Base-by-base conservation (phyloP, 805 yeast species). In the Brettanomyces naardenensis region DNA sequence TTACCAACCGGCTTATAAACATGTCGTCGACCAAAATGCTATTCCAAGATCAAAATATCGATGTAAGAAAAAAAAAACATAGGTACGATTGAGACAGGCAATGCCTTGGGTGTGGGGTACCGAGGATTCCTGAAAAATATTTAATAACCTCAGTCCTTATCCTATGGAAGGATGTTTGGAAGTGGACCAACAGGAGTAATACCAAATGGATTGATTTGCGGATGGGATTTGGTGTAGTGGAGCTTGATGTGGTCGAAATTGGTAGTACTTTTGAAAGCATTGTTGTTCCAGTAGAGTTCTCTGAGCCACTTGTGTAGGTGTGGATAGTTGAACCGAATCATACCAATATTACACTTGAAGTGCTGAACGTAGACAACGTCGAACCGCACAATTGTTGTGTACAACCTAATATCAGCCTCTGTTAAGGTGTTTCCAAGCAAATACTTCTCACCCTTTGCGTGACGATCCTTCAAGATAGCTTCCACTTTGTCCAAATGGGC, bases 291-390 rank as follows among this genome's bases (percentile, higher is more conserved):
- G 64, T 89, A 92, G 50, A 92, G 69, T 47, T 82, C 75, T 48
- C 82, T 69, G 49, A 89, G 59, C 95, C 95, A 90, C 43, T 75
- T 65, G 61, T 87, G 81, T 38, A 89, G 60, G 49, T 68, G 62
- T 18, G 97, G 97, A 58, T 76, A 90, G 45, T 86, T 84, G 31
- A 52, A 58, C 54, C 96, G 75, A 51, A 90, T 83, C 68, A 79
- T 81, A 34, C 79, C 79, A 44, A 87, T 59, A 60, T 90, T 90
- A 60, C 95, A 85, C 64, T 90, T 92, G 75, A 90, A 92, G 60
- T 90, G 97, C 61, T 89, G 95, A 38, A 82, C 90, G 55, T 90
- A 90, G 18, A 88, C 95, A 1, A 94, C 83, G 58, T 90, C 97
- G 53, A 90, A 90, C 51, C 98, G 75, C 31, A 87, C 69, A 42